A percentile compares a stretch with the other conserved stretches of the same genome.
These are phyloP conservation scores for Nemania bipapillata DNA, from an alignment of 2,329 filamentous ascomycete species.

Conservation along the genomic window DNA sequence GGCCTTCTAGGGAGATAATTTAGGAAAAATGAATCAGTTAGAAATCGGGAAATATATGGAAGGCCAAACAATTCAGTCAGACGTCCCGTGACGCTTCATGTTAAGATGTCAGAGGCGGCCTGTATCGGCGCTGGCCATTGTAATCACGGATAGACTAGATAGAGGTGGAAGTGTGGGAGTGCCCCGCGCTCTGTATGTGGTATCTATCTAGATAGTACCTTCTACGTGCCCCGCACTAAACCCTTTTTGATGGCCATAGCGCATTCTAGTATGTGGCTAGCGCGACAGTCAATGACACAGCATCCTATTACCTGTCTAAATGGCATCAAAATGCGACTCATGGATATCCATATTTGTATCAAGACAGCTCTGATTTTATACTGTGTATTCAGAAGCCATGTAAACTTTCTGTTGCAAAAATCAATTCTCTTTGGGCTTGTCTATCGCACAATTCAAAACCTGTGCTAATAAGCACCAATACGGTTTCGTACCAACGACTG, in stretches of 20 bases:
- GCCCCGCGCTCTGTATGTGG: conserved; percentile 20
- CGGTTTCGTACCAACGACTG: conserved; percentile 4
- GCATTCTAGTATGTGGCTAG: not conserved
- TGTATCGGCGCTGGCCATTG: conserved; percentile 27
- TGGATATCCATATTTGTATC: not conserved
- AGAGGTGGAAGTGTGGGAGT: not conserved
- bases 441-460: conserved; percentile 6
- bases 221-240: conserved; percentile 35
- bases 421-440: not conserved
- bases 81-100: not conserved
- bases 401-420: conserved; percentile 11
- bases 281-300: not conserved
- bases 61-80: not conserved
- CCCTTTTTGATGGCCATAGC: conserved; percentile 8
- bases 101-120: conserved; percentile 8
- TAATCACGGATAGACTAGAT: not conserved
- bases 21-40: not conserved
- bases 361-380: conserved; percentile 4
- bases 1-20: not conserved
- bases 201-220: not conserved
- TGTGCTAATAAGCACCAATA: not conserved
- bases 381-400: conserved; percentile 22
- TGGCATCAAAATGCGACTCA: not conserved
- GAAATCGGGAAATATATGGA: not conserved
- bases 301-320: too few species aligned